Conservation (phyloP, 2,329 filamentous ascomycete species). For the Bertia moriformis region DNA sequence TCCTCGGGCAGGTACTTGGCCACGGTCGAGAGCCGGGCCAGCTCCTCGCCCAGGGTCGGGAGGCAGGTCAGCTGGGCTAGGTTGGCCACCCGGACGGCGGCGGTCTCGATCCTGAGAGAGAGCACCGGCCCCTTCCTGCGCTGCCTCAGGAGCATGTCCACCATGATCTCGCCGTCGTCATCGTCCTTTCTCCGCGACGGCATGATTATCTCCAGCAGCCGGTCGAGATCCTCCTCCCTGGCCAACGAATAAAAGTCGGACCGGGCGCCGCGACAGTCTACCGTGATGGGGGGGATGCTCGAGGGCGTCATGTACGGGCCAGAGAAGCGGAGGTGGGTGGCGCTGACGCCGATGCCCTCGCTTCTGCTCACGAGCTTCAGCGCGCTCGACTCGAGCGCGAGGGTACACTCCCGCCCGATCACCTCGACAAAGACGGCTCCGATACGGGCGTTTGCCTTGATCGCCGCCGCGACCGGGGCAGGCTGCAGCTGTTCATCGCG, state of each 20-base stretch:
- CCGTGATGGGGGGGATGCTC: conserved; percentile 42
- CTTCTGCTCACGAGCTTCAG: conserved; percentile 68
- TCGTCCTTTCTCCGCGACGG: conserved; percentile 83
- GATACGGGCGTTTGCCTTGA: conserved; percentile 63
- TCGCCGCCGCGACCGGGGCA: too few relatives aligned
- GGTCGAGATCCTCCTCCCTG: conserved; percentile 68
- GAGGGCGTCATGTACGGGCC: conserved; percentile 46
- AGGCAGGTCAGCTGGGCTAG: too few relatives aligned
- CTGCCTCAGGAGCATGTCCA: conserved; percentile 79
- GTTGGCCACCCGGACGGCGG: too few relatives aligned
- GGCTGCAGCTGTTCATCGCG: conserved; percentile 9
- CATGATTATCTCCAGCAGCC: conserved; percentile 71
- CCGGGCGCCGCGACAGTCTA: conserved; percentile 51
- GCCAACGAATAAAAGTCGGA: conserved; percentile 62
- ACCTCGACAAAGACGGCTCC: conserved; percentile 65
- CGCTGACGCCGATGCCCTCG: conserved; percentile 55
- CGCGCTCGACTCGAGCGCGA: conserved; percentile 64
- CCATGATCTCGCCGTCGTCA: conserved; percentile 80
- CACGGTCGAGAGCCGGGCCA: conserved; percentile 71
- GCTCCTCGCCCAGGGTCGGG: conserved; percentile 59
- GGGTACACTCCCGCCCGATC: conserved; percentile 61
- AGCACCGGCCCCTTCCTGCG: conserved; percentile 74
- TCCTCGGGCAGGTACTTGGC: conserved; percentile 93
- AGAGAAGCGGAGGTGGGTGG: conserved; percentile 59
- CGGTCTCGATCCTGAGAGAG: conserved; percentile 54